phyloP scores from a whole-genome alignment of 768 basidiomycete species.

The Hysterangium stoloniferum region DNA sequence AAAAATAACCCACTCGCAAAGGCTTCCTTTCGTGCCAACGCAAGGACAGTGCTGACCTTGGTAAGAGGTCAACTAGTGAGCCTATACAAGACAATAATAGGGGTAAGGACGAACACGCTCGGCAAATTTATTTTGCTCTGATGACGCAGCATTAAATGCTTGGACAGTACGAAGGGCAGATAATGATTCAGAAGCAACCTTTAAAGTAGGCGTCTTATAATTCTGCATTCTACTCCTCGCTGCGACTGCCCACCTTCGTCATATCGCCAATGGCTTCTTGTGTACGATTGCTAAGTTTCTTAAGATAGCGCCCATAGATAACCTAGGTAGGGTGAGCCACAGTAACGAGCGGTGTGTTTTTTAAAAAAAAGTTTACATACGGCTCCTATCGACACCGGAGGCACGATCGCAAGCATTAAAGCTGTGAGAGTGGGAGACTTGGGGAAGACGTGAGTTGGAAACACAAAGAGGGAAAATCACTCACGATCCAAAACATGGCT shows the following conservation, averaged over 20 bases:
- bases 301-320: constrained; percentile 92
- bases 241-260: constrained; percentile 65
- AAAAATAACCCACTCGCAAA: constrained; percentile 89
- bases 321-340: constrained; percentile 42
- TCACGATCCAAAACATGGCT: constrained; percentile 71
- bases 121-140: constrained; percentile 74
- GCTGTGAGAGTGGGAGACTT: constrained; percentile 82
- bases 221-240: too few species aligned
- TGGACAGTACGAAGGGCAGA: constrained; percentile 84
- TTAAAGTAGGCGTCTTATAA: too few species aligned
- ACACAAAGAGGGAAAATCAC: not conserved
- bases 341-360: constrained; percentile 3
- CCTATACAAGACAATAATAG: not conserved
- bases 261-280: constrained; percentile 95
- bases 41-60: constrained; percentile 51
- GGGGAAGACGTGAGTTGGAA: not conserved
- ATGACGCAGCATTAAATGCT: constrained; percentile 75
- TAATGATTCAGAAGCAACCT: constrained; percentile 87
- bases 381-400: constrained; percentile 79
- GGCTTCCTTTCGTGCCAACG: constrained; percentile 78
- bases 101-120: constrained; percentile 28
- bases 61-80: not conserved
- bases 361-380: constrained; percentile 37
- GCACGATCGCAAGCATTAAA: constrained; percentile 89
- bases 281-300: constrained; percentile 82